Evolutionary conservation across 495 filamentous ascomycete species (phyloP), one percentile per base, ranked within the genome.

Genomic region (Hyaloscypha finlandica): DNA sequence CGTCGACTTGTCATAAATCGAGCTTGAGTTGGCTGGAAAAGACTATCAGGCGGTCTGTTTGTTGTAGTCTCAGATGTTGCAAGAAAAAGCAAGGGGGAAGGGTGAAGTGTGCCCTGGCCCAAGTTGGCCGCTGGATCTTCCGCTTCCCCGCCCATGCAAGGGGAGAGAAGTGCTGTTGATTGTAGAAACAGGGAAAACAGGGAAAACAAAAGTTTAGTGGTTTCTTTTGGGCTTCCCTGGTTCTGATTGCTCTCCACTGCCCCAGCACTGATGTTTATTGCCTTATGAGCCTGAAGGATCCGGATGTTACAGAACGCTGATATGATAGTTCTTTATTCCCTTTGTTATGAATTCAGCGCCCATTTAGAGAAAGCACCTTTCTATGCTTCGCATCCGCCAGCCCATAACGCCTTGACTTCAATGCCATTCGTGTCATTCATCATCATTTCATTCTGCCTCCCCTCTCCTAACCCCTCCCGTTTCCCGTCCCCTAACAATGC

Each of bases 371-470:
- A 37, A 37, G 35, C 42, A 48, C 9, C 42, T 48, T 48, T 48
- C 42, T 48, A 48, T 48, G 42, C 42, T 48, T 48, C 16, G 16
- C 42, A 48, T 32, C 29, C 30, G 14, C 22, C 59, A 61, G 9
- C 32, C 59, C 32, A 22, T 45, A 61, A 61, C 59, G 59, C 59
- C 59, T 19, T 20, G 9, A 42, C 12, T 39, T 22, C 31, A 61
- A 48, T 48, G 42, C 42, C 16, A 48, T 12, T 19, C 16, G 16
- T 48, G 9, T 20, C 2, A 2, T 33, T 37, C 37, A 29, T 39
- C 8, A 30, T 29, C 0, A 19, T 20, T 25, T 48, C 16, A 25
- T 55, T 63, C 39, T n/a, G 4, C 33, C 14, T 29, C 55, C 19
- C 32, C 39, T 11, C 33, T 25, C 3, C 51, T 45, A 63, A 55